These are phyloP conservation scores for Gossypium australe DNA, from an alignment of 345 rosid species.

Conservation along the genomic window DNA sequence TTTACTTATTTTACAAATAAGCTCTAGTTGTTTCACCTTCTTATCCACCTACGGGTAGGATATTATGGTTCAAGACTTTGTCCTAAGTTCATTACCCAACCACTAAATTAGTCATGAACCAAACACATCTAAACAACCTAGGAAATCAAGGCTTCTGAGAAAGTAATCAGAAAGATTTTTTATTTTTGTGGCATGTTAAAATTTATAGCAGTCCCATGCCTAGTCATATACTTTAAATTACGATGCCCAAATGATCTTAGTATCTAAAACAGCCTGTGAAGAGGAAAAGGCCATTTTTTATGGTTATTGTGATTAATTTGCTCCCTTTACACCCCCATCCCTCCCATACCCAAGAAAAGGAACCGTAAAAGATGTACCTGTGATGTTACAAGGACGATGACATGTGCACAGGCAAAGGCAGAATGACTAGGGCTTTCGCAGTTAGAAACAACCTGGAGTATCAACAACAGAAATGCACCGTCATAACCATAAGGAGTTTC, in stretches of 20 bases:
- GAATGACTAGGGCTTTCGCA: slow-evolving; percentile 54
- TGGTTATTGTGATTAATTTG: neutral
- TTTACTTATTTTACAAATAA: neutral
- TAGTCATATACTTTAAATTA: neutral
- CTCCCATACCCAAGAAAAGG: no score
- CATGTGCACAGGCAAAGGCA: slow-evolving; percentile 65
- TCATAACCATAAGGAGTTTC: neutral
- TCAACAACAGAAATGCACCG: neutral
- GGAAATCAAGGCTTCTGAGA: neutral
- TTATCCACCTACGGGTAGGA: neutral
- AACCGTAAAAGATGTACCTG: slow-evolving; percentile 43
- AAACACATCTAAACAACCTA: neutral
- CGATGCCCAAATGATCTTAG: neutral
- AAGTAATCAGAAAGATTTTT: neutral
- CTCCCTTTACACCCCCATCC: neutral
- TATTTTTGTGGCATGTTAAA: neutral
- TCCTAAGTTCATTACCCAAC: neutral
- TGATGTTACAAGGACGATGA: slow-evolving; percentile 64
- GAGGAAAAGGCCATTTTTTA: neutral
- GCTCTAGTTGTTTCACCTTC: neutral
- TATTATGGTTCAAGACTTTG: neutral
- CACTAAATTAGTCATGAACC: neutral
- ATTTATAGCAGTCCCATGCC: neutral
- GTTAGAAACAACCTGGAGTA: slow-evolving; percentile 57
- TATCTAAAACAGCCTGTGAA: neutral